Evolutionary conservation across 2,329 filamentous ascomycete genomes (phyloP), one percentile per base, ranked within the genome.

Genomic region (Cladorrhinum sp.): DNA sequence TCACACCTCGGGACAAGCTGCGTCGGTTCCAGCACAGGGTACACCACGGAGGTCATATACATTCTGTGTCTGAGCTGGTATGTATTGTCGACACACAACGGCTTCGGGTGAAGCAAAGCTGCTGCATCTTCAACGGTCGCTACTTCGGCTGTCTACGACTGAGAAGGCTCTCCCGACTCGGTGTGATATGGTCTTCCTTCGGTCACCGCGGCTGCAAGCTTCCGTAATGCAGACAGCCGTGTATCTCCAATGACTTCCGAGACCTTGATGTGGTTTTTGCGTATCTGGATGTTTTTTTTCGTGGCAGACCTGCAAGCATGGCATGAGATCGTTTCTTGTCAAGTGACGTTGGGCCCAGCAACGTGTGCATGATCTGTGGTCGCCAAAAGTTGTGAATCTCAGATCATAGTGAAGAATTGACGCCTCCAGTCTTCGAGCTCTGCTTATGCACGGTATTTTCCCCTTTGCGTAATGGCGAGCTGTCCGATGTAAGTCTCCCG

Each of bases 141-240:
- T 16, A 12, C 32, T 36, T 36, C 32, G 32, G 32, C 16, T 16
- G 32, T 36, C 32, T 36, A 3, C 32, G 32, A 36, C 32, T 13
- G 8, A 29, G 25, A 29, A 29, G 32, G n/a, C 18, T 45, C 41
- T 22, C n/a, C 41, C 41, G n/a, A 22, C 41, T 45, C 41, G 41
- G 41, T 56, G 53, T 38, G 24, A 56, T 56, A 27, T 16, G 20
- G 38, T 56, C 38, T 25, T 9, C 38, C 25, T 56, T 56, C 38
- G n/a, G 36, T 56, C 53, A 56, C 53, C 53, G 53, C 38, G n/a
- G 53, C 36, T 56, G 53, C 53, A 48, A 55, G 20, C 32, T 24
- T 16, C 52, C 52, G 52, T 29, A 27, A 23, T n/a, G 41, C 41
- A 45, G 41, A 18, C 16, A 22, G 8, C 18, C 41, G 18, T 45